Evolutionary conservation across 1,284 basidiomycete genomes (phyloP), one percentile per base, ranked within the genome.

Genomic region (Irpex lacteus): DNA sequence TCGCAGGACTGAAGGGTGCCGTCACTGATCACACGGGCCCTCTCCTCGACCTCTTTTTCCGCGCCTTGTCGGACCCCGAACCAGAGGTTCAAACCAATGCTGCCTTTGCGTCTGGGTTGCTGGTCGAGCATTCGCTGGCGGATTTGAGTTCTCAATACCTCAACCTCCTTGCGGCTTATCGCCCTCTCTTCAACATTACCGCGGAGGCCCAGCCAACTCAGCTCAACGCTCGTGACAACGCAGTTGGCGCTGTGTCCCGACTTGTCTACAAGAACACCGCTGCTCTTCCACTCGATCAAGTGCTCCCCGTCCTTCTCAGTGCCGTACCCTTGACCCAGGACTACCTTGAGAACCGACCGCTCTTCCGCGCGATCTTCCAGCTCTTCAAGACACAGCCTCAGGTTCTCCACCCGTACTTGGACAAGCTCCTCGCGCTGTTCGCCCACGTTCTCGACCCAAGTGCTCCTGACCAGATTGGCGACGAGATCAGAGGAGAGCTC

Each of bases 31-130:
- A 88, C 74, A 98, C 98, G 2, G 85, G 92, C 70, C 85, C 86
- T n/a, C 81, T 98, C 15, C 83, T 96, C 63, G 87, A 93, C 66
- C 84, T 98, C 65, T 92, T 97, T 79, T 90, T 91, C 75, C 84
- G 83, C 65, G 95, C 94, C 7, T 85, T 99, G 36, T 78, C 85
- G 66, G 98, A 99, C 74, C 81, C 85, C 47, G 97, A 98, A 63
- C 81, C 91, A 7, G 96, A 98, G 76, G 96, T 99, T 4, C 89
- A 95, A 71, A 96, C 94, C 77, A 99, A 99, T 73, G 95, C 96
- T 38, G 95, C 96, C 8, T 99, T 98, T 74, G 96, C 96, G 26
- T 84, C 90, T 37, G 98, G 98, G 68, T 89, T 98, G 54, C 85
- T 99, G 65, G 86, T 98, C 67, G 95, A 97, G 79, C 87, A 97